Evolutionary conservation across 2,329 filamentous ascomycete genomes (phyloP), one percentile per base, ranked within the genome.

Genomic region (Corniculantispora saksenae): DNA sequence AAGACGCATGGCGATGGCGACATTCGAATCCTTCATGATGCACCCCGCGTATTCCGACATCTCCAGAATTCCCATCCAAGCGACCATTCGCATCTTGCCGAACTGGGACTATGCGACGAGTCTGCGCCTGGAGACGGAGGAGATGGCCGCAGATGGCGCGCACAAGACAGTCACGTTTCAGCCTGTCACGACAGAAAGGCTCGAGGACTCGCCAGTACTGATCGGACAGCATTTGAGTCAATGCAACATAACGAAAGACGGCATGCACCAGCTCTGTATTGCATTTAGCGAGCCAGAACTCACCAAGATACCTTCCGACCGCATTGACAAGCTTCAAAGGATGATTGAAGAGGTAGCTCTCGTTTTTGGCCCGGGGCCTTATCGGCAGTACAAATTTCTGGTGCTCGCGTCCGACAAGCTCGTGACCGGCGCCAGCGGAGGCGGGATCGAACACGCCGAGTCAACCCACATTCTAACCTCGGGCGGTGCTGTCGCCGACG

Each of bases 151-250:
- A 29, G 40, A 58, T 19, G 65, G 61, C 13, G 17, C 56, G 10
- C 25, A 29, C 25, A 61, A 51, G n/a, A 64, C 27, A 6, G n/a
- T 66, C 19, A 29, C 9, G 17, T 67, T 61, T 40, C 17, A 29
- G n/a, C 48, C 61, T 2, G 54, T 58, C 1, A 40, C 48, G 29
- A 55, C 63, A 17, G 61, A 61, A 23, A 63, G 57, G 21, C 57
- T 67, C 4, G 50, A 57, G 10, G 65, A 67, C 57, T 67, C 65
- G 23, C 65, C 65, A 25, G 35, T 67, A 9, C n/a, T 67, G 15
- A 32, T 57, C 7, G 65, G 62, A 2, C 62, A 53, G 38, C 29
- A 67, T 25, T 25, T 67, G 2, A 50, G 51, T 40, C 17, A 35
- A 25, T 29, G 10, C 15, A 2, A 47, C 2, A 51, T 67, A 4